Conservation (phyloP, 345 rosid genomes). For the Mangifera indica region DNA sequence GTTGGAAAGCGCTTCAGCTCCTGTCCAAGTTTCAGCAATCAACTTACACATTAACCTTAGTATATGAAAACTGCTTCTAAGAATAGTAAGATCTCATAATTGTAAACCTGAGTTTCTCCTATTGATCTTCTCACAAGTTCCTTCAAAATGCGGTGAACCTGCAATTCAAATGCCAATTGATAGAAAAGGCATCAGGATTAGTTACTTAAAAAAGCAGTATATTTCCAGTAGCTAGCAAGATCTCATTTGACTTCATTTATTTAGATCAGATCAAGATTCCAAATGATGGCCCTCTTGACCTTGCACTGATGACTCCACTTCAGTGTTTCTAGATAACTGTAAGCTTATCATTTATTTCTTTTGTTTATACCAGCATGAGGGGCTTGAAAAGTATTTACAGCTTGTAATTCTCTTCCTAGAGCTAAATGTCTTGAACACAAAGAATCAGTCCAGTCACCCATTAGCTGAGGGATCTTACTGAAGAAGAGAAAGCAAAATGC, state of each 20-base stretch:
- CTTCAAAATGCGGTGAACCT: slow-evolving; percentile 64
- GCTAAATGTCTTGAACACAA: background rate
- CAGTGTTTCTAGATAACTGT: background rate
- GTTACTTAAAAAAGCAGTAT: background rate
- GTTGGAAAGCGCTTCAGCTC: slow-evolving; percentile 66
- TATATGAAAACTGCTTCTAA: background rate
- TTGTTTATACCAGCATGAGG: too few relatives aligned
- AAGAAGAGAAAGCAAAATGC: background rate
- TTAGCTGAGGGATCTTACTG: background rate
- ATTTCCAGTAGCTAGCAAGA: background rate
- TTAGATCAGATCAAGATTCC: background rate
- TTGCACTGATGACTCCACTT: background rate
- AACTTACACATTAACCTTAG: background rate
- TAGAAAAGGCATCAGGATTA: background rate
- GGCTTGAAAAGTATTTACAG: background rate
- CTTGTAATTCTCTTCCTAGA: background rate
- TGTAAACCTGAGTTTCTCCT: slow-evolving; percentile 57
- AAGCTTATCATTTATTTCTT: background rate
- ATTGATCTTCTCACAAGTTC: slow-evolving; percentile 63
- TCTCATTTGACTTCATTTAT: background rate
- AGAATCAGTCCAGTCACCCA: background rate
- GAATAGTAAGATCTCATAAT: background rate
- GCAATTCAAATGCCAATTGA: slow-evolving; percentile 19
- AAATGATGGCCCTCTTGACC: background rate
- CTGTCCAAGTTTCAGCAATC: slow-evolving; percentile 32